Conservation (phyloP, 2,329 filamentous ascomycete species). For the Pseudogymnoascus sp. region DNA sequence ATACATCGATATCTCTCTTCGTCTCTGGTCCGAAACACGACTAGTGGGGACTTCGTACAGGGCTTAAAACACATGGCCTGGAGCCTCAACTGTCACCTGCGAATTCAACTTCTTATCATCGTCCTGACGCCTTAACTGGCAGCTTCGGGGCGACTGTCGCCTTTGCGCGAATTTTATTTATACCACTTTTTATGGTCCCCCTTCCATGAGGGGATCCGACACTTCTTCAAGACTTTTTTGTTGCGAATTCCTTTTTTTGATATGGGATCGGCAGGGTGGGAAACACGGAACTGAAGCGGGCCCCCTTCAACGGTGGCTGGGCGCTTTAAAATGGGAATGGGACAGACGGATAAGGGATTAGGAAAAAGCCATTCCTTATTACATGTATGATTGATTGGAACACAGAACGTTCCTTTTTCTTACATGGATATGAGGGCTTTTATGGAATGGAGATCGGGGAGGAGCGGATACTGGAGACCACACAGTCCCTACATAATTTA, state of each 20-base stretch:
- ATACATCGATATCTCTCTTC: constrained; percentile 4
- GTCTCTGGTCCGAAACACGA: neutral
- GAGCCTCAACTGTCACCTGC: constrained; percentile 9
- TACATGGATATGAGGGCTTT: neutral
- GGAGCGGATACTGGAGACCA: constrained; percentile 1
- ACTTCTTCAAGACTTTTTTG: constrained; percentile 1
- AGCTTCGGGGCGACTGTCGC: neutral
- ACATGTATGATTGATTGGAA: constrained; percentile 2
- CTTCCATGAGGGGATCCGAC: neutral
- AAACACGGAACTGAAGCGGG: neutral
- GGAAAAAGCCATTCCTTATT: neutral
- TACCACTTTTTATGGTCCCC: constrained; percentile 2
- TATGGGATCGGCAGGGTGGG: neutral
- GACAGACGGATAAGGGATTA: neutral
- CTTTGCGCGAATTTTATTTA: constrained; percentile 5
- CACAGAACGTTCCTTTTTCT: neutral
- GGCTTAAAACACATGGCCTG: constrained; percentile 6
- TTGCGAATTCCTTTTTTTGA: constrained; percentile 5
- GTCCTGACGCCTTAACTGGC: constrained; percentile 2
- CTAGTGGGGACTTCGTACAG: constrained; percentile 3
- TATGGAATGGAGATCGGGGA: neutral
- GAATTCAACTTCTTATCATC: neutral
- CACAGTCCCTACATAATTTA: constrained; percentile 7
- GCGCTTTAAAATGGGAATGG: constrained; percentile 7
- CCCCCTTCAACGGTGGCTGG: constrained; percentile 3